Evolutionary conservation across 2,329 filamentous ascomycete species (phyloP), one percentile per base, ranked within the genome.

Genomic region (Botryotinia globosa): DNA sequence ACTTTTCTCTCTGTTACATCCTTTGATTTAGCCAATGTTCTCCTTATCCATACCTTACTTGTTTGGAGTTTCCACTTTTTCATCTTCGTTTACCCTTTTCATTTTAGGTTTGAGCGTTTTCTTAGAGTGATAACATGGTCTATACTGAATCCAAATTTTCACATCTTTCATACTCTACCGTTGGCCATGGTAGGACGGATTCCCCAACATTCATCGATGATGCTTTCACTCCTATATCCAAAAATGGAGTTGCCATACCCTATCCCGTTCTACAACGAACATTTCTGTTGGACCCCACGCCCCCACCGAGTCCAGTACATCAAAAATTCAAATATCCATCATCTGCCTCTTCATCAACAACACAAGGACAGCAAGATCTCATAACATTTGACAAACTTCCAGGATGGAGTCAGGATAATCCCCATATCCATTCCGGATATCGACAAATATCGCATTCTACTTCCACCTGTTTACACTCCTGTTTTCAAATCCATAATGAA

Each of bases 401-500:
- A 1, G 75, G 77, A 64, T 86, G 84, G 84, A 81, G 82, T 71
- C 80, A 82, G 73, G 80, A 83, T 74, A 85, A 85, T 74, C 75
- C 78, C 14, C 83, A 81, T 74, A 83, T 85, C 70, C 78, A 79
- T 39, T 77, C 79, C 10, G 83, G 83, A 34, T 86, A 86, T 75
- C 83, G 84, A 22, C 83, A 82, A 14, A 80, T 82, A 20, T 82
- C 81, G 14, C 76, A 80, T 61, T 85, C 84, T 0, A 76, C 77
- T 22, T 69, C 64, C 4, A 75, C 73, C 12, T 86, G 81, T 74
- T 76, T 85, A 69, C 71, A 76, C 25, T 85, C 84, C 75, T 82
- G 81, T 79, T 72, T 77, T 7, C 83, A 84, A 76, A 73, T 83
- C 20, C 84, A 85, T 77, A 85, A 85, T 74, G 83, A 85, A 76